Percentiles rank a stretch among this genome's conserved stretches.
phyloP scores from a whole-genome alignment of 148 eudicot genomes.

The Vaccinium corymbosum region DNA sequence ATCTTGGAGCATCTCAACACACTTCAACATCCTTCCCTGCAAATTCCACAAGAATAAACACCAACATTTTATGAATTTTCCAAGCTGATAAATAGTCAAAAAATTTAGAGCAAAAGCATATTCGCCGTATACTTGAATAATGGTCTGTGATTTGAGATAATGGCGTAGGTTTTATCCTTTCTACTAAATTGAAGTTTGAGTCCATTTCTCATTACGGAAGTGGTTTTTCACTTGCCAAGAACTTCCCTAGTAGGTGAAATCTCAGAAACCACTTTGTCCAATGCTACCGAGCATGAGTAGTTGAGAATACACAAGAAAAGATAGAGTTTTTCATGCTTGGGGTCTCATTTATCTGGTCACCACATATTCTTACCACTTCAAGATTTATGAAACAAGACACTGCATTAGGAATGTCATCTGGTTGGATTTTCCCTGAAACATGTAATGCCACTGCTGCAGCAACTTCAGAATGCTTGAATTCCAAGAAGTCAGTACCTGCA shows the following conservation, averaged over 20 bases:
- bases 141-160: background rate
- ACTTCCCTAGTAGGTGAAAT: background rate
- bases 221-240: background rate
- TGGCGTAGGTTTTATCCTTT: background rate
- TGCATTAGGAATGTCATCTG: slow-evolving; percentile 39
- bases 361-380: slow-evolving; percentile 42
- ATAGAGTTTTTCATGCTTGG: background rate
- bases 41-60: slow-evolving; percentile 12
- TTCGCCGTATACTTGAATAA: background rate
- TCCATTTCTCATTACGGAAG: background rate
- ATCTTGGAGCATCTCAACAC: slow-evolving; percentile 51
- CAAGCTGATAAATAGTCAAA: background rate
- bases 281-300: background rate
- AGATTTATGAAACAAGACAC: slow-evolving; percentile 38
- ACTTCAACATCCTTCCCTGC: slow-evolving; percentile 58
- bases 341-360: slow-evolving; percentile 1
- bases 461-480: slow-evolving; percentile 68
- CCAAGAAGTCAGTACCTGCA: slow-evolving; percentile 82
- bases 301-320: background rate
- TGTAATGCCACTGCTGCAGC: slow-evolving; percentile 64
- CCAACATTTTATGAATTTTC: background rate
- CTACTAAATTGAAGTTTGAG: background rate
- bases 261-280: background rate
- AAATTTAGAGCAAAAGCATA: background rate
- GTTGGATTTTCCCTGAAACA: slow-evolving; percentile 42